phyloP scores from a whole-genome alignment of 108 stramenopile genomes.

The Pseudonitzschia multiseries region DNA sequence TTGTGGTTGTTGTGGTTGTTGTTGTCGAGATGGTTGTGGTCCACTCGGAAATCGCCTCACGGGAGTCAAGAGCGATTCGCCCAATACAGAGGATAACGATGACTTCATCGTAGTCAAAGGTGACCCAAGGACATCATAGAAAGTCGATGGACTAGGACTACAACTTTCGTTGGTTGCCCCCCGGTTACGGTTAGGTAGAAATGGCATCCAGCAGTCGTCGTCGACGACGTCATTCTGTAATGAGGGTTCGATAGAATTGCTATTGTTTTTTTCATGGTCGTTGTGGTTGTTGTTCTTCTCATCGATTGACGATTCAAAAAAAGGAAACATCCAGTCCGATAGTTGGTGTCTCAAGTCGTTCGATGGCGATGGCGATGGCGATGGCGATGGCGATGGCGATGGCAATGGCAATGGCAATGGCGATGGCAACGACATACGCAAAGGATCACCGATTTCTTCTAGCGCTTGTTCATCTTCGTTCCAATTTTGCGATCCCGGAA shows the following conservation, averaged over 20 bases:
- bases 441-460: background rate
- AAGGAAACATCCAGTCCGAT: conserved; percentile 55
- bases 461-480: background rate
- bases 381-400: no score
- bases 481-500: background rate
- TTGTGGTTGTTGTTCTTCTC: conserved; percentile 9
- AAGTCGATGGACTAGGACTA: conserved; percentile 23
- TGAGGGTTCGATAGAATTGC: background rate
- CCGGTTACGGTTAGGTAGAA: no score
- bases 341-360: conserved; percentile 39
- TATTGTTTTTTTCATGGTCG: no score
- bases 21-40: background rate
- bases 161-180: background rate
- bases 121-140: conserved; percentile 23
- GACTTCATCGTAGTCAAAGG: conserved; percentile 31
- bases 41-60: background rate
- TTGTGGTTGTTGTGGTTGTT: background rate
- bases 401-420: no score
- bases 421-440: no score
- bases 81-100: conserved; percentile 25
- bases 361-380: conserved; percentile 26
- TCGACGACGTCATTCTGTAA: background rate
- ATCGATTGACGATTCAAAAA: conserved; percentile 21
- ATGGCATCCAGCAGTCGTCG: background rate
- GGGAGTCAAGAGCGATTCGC: conserved; percentile 1